Evolutionary conservation across 2,329 filamentous ascomycete species (phyloP).

Genomic region (Phialocephala subalpina): DNA sequence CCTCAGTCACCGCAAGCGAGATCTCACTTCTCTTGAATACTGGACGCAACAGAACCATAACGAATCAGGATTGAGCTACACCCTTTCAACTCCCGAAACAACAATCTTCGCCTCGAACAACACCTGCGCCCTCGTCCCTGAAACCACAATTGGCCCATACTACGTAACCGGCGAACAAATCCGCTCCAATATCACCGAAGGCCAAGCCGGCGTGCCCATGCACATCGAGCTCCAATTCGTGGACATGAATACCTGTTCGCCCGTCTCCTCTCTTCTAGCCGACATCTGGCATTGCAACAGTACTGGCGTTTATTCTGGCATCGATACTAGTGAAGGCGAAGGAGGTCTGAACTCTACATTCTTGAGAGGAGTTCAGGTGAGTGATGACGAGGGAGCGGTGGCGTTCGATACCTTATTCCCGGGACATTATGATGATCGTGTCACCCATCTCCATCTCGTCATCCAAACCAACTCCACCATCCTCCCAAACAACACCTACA

Average conservation of each 20-base stretch:
- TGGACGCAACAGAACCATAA: slow-evolving; percentile 21
- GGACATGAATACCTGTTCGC: slow-evolving; percentile 60
- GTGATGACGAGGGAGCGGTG: slow-evolving; percentile 51
- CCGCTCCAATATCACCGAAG: slow-evolving; percentile 55
- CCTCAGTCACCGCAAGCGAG: slow-evolving; percentile 6
- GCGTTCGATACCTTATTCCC: slow-evolving; percentile 54
- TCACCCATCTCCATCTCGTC: slow-evolving; percentile 54
- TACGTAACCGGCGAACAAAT: slow-evolving; percentile 48
- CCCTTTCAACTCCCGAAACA: slow-evolving; percentile 16
- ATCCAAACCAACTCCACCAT: slow-evolving; percentile 26
- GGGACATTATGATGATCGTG: slow-evolving; percentile 53
- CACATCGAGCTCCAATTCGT: slow-evolving; percentile 61
- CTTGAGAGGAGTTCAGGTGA: slow-evolving; percentile 51
- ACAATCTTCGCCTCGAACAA: slow-evolving; percentile 49
- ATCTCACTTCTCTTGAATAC: slow-evolving; percentile 11
- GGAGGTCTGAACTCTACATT: slow-evolving; percentile 52
- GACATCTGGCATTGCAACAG: slow-evolving; percentile 57
- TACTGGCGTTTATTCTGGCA: slow-evolving; percentile 56
- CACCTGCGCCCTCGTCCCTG: slow-evolving; percentile 58
- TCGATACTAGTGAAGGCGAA: slow-evolving; percentile 44
- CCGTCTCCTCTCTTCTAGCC: slow-evolving; percentile 54
- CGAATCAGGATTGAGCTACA: slow-evolving; percentile 22
- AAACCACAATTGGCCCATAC: slow-evolving; percentile 62
- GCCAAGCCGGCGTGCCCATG: slow-evolving; percentile 56
- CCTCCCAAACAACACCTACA: slow-evolving; percentile 55